phyloP scores from a whole-genome alignment of 106 monocot species.

The Dioscorea alata region DNA sequence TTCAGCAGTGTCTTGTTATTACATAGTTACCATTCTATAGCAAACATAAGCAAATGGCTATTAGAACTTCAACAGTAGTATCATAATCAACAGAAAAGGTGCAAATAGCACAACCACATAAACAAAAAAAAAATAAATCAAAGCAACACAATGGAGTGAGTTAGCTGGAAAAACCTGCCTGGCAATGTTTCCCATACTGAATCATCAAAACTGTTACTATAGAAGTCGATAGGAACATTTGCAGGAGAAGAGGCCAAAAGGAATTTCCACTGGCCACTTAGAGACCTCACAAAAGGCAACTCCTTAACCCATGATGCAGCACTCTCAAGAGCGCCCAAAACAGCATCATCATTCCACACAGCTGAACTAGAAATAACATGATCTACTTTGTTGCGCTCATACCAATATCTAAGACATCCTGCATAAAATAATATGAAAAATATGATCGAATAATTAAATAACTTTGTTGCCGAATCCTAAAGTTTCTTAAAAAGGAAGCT shows the following conservation, averaged over 20 bases:
- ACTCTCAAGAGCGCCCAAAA: conserved; percentile 67
- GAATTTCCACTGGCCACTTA: conserved; percentile 93
- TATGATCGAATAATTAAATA: neutral
- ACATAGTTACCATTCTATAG: too few relatives aligned
- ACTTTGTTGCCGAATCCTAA: neutral
- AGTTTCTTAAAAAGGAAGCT: neutral
- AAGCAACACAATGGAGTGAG: too few relatives aligned
- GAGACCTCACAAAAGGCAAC: conserved; percentile 69
- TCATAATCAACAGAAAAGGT: too few relatives aligned
- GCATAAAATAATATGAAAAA: neutral
- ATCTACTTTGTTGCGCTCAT: conserved; percentile 69
- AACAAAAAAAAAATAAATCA: too few relatives aligned
- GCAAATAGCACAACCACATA: too few relatives aligned
- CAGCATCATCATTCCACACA: conserved; percentile 86
- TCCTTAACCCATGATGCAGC: conserved; percentile 81
- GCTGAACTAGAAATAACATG: conserved; percentile 47
- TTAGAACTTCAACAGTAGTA: too few relatives aligned
- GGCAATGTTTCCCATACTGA: conserved; percentile 73
- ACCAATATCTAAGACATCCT: conserved; percentile 89
- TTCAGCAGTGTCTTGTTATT: too few relatives aligned
- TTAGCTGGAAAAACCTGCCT: conserved; percentile 38
- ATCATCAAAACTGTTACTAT: conserved; percentile 65
- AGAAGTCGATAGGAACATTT: conserved; percentile 56
- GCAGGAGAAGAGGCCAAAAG: conserved; percentile 50
- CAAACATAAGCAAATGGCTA: too few relatives aligned